These are phyloP conservation scores for Wallacemonas rigidus DNA, from an alignment of 208 protist species.

Conservation along the genomic window DNA sequence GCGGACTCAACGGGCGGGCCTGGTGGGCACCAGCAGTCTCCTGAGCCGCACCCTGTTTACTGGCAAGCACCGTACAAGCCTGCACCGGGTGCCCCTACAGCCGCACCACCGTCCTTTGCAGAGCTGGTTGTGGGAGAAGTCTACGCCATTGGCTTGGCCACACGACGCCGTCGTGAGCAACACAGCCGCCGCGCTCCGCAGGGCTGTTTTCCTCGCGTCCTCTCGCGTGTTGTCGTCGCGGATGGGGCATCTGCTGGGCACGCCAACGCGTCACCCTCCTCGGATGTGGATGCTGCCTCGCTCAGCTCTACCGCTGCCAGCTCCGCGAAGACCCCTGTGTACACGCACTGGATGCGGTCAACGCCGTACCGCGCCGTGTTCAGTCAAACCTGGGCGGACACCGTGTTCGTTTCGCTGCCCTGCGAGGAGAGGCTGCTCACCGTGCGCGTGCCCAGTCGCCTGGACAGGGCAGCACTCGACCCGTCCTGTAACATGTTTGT, in stretches of 20 bases:
- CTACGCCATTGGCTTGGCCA: constrained; percentile 28
- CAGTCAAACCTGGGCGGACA: constrained; percentile 16
- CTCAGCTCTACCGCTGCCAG: neutral
- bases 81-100: neutral
- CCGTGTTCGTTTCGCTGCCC: constrained; percentile 63
- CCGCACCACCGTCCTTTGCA: constrained; percentile 31
- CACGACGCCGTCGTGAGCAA: constrained; percentile 11
- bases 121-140: constrained; percentile 64
- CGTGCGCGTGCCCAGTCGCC: constrained; percentile 27
- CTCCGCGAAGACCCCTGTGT: constrained; percentile 5
- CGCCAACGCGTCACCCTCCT: neutral
- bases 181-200: neutral
- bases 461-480: neutral
- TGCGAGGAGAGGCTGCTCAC: constrained; percentile 79
- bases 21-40: constrained; percentile 1
- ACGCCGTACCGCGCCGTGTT: constrained; percentile 9
- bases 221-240: neutral
- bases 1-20: constrained; percentile 17
- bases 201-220: neutral
- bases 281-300: no score
- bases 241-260: neutral
- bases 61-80: neutral
- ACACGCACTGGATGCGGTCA: constrained; percentile 13
- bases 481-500: neutral
- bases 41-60: constrained; percentile 10